A percentile compares a stretch with the other conserved stretches of the same genome.
Evolutionary conservation across 2,329 filamentous ascomycete genomes (phyloP).

Genomic region (Sclerotiophoma versabilis): DNA sequence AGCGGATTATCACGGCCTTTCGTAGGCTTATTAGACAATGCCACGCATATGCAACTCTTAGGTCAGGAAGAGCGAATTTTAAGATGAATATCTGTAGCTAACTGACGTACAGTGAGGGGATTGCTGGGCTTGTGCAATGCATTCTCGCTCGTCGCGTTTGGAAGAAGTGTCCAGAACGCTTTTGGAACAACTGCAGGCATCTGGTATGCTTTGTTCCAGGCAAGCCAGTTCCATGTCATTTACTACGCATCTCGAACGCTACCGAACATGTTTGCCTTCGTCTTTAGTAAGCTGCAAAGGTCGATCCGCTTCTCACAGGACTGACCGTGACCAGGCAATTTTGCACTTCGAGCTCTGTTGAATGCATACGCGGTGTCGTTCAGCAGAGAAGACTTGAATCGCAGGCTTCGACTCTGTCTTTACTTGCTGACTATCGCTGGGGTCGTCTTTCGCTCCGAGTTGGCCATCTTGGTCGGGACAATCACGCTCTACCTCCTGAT

Average conservation of each 20-base stretch:
- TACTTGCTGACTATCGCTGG: constrained; percentile 80
- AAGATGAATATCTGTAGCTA: background rate
- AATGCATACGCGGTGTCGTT: constrained; percentile 53
- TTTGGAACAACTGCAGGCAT: constrained; percentile 73
- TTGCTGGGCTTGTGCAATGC: constrained; percentile 81
- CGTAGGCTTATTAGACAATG: constrained; percentile 63
- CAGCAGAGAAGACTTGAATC: constrained; percentile 46
- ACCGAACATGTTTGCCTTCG: constrained; percentile 97
- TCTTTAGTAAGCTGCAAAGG: constrained; percentile 68
- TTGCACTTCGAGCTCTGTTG: constrained; percentile 64
- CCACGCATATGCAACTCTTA: constrained; percentile 64
- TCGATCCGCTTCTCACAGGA: background rate
- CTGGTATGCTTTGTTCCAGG: constrained; percentile 82
- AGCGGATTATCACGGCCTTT: constrained; percentile 75
- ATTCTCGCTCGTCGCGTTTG: constrained; percentile 70
- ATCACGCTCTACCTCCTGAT: constrained; percentile 71
- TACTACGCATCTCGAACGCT: constrained; percentile 92
- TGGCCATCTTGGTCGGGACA: constrained; percentile 79
- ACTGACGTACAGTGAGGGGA: constrained; percentile 65
- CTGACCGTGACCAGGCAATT: constrained; percentile 62
- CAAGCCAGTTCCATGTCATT: constrained; percentile 87
- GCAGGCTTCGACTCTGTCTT: constrained; percentile 69
- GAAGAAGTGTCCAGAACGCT: constrained; percentile 66
- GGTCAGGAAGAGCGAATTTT: constrained; percentile 48
- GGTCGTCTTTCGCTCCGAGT: constrained; percentile 86